phyloP scores from a whole-genome alignment of 2,329 filamentous ascomycete genomes.

The Aspergillus quadrilineatus region DNA sequence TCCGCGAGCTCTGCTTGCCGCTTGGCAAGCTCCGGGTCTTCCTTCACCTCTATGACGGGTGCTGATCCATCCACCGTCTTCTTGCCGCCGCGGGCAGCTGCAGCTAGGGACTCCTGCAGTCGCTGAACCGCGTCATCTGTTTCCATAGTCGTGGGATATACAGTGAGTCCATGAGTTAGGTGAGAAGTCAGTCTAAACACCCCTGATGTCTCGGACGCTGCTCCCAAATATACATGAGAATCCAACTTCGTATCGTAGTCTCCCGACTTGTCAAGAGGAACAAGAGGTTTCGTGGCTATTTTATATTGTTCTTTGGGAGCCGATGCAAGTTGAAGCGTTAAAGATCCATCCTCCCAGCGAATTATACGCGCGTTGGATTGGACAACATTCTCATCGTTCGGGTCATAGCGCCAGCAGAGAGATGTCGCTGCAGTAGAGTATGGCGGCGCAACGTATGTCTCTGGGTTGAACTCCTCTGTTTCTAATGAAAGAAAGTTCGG shows the following conservation, averaged over 20 bases:
- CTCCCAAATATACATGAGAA: slow-evolving; percentile 63
- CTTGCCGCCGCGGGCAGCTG: slow-evolving; percentile 54
- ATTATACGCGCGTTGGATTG: slow-evolving; percentile 67
- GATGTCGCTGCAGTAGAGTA: slow-evolving; percentile 65
- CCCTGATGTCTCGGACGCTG: slow-evolving; percentile 57
- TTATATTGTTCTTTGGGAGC: slow-evolving; percentile 61
- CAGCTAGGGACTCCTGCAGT: slow-evolving; percentile 60
- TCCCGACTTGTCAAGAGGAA: slow-evolving; percentile 53
- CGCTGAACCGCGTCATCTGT: slow-evolving; percentile 62
- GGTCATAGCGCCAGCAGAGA: slow-evolving; percentile 64
- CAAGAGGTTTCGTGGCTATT: slow-evolving; percentile 58
- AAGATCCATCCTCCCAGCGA: slow-evolving; percentile 66
- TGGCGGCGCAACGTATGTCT: slow-evolving; percentile 61
- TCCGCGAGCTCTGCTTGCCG: slow-evolving; percentile 60
- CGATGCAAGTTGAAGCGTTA: slow-evolving; percentile 65
- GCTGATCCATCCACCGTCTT: slow-evolving; percentile 52
- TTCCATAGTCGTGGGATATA: slow-evolving; percentile 56
- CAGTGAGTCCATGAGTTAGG: slow-evolving; percentile 59
- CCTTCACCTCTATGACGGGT: slow-evolving; percentile 58
- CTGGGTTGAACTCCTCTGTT: slow-evolving; percentile 59
- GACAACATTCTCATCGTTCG: slow-evolving; percentile 55
- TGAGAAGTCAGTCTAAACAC: slow-evolving; percentile 63
- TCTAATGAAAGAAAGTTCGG: slow-evolving; percentile 63
- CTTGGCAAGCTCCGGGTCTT: slow-evolving; percentile 63
- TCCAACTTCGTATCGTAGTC: slow-evolving; percentile 58